A percentile compares a stretch with the other conserved stretches of the same genome.
These are phyloP conservation scores for Asterophora lycoperdoides DNA, from an alignment of 768 basidiomycete genomes.

Conservation along the genomic window DNA sequence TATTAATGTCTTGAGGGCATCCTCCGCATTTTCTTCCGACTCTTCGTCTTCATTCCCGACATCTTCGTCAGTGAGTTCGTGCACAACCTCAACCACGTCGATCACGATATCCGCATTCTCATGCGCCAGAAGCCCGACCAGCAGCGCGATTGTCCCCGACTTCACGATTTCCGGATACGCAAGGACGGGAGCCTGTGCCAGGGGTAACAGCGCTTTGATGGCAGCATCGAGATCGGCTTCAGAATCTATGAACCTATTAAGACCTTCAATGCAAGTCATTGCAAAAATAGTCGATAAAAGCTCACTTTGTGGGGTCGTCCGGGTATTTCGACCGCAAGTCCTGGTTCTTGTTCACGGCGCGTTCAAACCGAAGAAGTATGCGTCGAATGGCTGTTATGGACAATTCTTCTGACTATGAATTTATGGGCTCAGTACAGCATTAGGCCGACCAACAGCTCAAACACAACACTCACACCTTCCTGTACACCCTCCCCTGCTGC, in stretches of 20 bases:
- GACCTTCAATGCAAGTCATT: neutral
- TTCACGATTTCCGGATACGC: slow-evolving; percentile 89
- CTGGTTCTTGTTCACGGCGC: slow-evolving; percentile 90
- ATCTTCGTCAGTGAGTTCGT: slow-evolving; percentile 96
- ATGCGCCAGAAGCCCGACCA: slow-evolving; percentile 87
- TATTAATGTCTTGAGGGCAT: slow-evolving; percentile 70
- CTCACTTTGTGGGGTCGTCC: slow-evolving; percentile 84
- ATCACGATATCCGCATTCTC: slow-evolving; percentile 98
- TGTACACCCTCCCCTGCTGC: slow-evolving; percentile 57
- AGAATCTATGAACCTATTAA: slow-evolving; percentile 86
- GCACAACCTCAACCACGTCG: slow-evolving; percentile 86
- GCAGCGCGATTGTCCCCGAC: slow-evolving; percentile 61
- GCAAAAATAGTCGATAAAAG: neutral
- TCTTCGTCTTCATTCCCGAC: slow-evolving; percentile 75
- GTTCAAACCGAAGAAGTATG: slow-evolving; percentile 76
- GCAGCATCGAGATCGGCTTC: slow-evolving; percentile 91
- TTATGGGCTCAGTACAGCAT: slow-evolving; percentile 19
- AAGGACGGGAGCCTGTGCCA: slow-evolving; percentile 77
- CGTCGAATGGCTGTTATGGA: slow-evolving; percentile 68
- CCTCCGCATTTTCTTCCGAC: slow-evolving; percentile 56
- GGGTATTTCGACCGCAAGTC: slow-evolving; percentile 95
- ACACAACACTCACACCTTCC: slow-evolving; percentile 56
- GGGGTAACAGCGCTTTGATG: slow-evolving; percentile 81
- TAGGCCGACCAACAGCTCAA: slow-evolving; percentile 9
- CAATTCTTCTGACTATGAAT: slow-evolving; percentile 55